These are phyloP conservation scores for Prunus padus DNA, from an alignment of 306 rosid genomes.

Conservation along the genomic window DNA sequence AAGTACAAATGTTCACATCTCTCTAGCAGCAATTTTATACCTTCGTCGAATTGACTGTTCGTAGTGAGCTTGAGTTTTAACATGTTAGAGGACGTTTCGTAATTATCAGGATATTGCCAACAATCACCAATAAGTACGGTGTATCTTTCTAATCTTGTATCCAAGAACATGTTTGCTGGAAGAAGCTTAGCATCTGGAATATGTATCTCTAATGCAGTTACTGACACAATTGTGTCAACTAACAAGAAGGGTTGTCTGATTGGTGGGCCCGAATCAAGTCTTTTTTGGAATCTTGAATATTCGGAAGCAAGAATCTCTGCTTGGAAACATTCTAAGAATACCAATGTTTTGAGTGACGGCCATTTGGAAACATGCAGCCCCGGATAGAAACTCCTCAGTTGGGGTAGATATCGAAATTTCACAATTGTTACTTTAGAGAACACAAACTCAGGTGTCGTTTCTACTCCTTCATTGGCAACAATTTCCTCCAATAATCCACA, in stretches of 20 bases:
- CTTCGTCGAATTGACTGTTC: slow-evolving; percentile 22
- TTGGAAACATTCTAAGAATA: rapidly evolving
- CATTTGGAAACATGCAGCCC: slow-evolving; percentile 20
- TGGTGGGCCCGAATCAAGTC: background rate
- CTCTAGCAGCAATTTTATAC: slow-evolving; percentile 29
- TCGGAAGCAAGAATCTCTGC: background rate
- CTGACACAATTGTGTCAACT: no score
- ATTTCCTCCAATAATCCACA: slow-evolving; percentile 27
- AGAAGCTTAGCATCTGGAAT: background rate
- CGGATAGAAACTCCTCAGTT: slow-evolving; percentile 14
- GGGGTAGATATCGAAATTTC: background rate
- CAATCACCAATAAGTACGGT: background rate
- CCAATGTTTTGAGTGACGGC: slow-evolving; percentile 5
- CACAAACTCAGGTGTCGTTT: background rate
- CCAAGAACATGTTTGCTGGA: background rate
- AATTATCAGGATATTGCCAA: background rate
- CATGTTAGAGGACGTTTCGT: background rate
- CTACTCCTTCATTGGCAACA: slow-evolving; percentile 12
- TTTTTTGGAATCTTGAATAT: background rate
- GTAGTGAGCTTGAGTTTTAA: slow-evolving; percentile 29
- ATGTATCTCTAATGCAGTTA: background rate
- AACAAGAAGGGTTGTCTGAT: background rate
- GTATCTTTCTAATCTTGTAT: background rate
- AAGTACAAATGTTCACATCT: slow-evolving; percentile 39
- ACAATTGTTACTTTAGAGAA: background rate